These are phyloP conservation scores for Sordaria brevicollis DNA, from an alignment of 495 filamentous ascomycete species.

Conservation along the genomic window DNA sequence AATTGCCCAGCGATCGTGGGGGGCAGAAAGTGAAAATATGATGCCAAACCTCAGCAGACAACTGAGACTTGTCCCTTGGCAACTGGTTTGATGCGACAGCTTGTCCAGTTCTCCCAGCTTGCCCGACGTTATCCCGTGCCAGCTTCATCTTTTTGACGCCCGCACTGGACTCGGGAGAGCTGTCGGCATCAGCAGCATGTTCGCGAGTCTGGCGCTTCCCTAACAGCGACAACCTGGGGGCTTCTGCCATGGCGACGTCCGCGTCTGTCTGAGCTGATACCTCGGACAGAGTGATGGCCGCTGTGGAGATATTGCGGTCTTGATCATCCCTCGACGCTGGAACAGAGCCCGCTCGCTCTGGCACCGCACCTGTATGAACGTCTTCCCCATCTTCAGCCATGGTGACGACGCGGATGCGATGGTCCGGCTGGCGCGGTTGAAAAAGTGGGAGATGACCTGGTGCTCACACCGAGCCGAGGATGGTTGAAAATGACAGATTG, in stretches of 20 bases:
- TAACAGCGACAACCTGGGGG: background rate
- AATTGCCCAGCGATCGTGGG: constrained; percentile 36
- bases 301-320: background rate
- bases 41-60: constrained; percentile 46
- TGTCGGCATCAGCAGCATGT: background rate
- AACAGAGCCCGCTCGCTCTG: background rate
- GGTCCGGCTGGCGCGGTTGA: background rate
- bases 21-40: constrained; percentile 43
- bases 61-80: constrained; percentile 25
- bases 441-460: background rate
- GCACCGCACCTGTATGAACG: background rate
- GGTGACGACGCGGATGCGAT: background rate
- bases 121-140: constrained; percentile 9
- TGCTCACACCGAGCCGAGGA: background rate
- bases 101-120: background rate
- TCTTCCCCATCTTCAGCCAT: background rate
- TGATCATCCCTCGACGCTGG: background rate
- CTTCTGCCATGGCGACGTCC: constrained; percentile 11
- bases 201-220: constrained; percentile 29
- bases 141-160: constrained; percentile 29
- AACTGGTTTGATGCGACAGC: constrained; percentile 2
- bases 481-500: background rate
- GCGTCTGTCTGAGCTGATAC: background rate
- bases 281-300: background rate
- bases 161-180: background rate